These are phyloP conservation scores for Mycena vitilis DNA, from an alignment of 768 basidiomycete species.

Conservation along the genomic window DNA sequence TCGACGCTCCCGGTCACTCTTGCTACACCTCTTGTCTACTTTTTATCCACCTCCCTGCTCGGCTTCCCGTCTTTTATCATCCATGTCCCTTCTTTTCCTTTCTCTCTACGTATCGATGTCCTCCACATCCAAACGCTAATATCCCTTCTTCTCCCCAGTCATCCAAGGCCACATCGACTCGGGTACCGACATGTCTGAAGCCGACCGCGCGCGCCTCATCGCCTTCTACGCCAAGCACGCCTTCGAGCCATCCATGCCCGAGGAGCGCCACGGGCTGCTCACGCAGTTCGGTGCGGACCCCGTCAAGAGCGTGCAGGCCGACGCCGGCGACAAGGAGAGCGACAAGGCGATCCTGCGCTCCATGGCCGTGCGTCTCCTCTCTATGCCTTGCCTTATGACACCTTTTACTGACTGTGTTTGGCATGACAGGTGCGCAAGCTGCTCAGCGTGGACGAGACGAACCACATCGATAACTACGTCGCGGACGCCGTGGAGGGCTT, in stretches of 20 bases:
- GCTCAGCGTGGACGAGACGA: neutral
- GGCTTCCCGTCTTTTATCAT: slow-evolving; percentile 55
- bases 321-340: slow-evolving; percentile 25
- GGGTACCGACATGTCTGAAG: slow-evolving; percentile 31
- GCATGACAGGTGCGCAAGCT: slow-evolving; percentile 12
- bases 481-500: slow-evolving; percentile 36
- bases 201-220: slow-evolving; percentile 37
- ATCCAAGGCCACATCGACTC: slow-evolving; percentile 40
- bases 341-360: slow-evolving; percentile 36
- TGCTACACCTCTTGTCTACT: too few relatives aligned
- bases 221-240: slow-evolving; percentile 39
- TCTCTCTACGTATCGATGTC: slow-evolving; percentile 43
- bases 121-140: neutral
- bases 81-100: slow-evolving; percentile 52
- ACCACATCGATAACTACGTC: slow-evolving; percentile 40
- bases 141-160: slow-evolving; percentile 5
- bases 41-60: too few relatives aligned
- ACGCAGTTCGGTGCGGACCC: slow-evolving; percentile 30
- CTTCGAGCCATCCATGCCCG: slow-evolving; percentile 40
- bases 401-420: slow-evolving; percentile 3
- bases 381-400: slow-evolving; percentile 26
- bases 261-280: slow-evolving; percentile 34
- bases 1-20: too few relatives aligned
- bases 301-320: slow-evolving; percentile 14
- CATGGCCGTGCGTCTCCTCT: slow-evolving; percentile 12